Percentiles rank a stretch among this genome's conserved stretches.
Conservation (phyloP, 805 yeast genomes). For the Kazachstania bromeliacearum region DNA sequence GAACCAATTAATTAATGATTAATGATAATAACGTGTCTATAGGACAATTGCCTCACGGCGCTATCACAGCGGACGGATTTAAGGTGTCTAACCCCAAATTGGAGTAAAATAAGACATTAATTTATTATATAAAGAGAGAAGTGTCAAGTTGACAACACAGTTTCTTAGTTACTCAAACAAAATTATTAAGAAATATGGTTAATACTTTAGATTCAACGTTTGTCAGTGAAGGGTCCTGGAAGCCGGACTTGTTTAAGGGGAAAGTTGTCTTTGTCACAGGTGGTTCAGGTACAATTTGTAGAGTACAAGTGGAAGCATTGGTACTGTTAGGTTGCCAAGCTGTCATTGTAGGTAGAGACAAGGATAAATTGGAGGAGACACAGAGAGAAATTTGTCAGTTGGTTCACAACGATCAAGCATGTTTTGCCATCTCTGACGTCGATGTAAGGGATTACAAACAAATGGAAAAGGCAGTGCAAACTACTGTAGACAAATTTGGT, state of each 20-base stretch:
- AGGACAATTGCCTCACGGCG: too few species aligned
- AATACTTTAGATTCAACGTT: conserved; percentile 24
- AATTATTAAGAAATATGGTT: conserved; percentile 12
- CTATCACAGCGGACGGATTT: too few species aligned
- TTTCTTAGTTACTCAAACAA: too few species aligned
- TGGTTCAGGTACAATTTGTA: conserved; percentile 93
- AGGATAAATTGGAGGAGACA: conserved; percentile 52
- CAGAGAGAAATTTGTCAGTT: conserved; percentile 56
- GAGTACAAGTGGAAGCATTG: conserved; percentile 81
- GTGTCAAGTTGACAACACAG: too few species aligned
- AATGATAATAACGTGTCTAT: too few species aligned
- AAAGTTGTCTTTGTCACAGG: conserved; percentile 91
- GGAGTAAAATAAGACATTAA: too few species aligned
- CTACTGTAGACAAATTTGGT: conserved; percentile 61
- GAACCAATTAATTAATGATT: too few species aligned
- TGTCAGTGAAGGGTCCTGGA: conserved; percentile 31
- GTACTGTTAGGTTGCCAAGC: conserved; percentile 80
- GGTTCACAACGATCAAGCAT: conserved; percentile 39
- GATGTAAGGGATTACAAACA: conserved; percentile 69
- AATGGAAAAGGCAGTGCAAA: conserved; percentile 53
- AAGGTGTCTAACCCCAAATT: too few species aligned
- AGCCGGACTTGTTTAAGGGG: conserved; percentile 63
- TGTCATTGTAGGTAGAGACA: conserved; percentile 73
- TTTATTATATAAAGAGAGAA: too few species aligned
- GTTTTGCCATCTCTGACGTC: conserved; percentile 53